Evolutionary conservation across 768 basidiomycete species (phyloP).

Genomic region (Phlebiopsis flavidoalba): DNA sequence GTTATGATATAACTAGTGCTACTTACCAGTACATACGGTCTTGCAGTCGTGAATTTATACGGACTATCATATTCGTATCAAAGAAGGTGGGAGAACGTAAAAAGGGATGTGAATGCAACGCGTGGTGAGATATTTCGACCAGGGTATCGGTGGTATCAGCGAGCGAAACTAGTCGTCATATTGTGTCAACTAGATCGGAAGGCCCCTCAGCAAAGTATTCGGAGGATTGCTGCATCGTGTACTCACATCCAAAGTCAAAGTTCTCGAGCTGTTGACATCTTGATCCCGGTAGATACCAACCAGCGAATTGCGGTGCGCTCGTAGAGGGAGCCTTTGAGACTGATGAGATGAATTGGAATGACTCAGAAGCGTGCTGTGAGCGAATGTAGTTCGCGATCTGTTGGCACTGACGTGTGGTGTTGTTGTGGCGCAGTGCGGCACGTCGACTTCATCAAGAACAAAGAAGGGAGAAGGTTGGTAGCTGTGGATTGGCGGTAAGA

Average conservation of each 20-base stretch:
- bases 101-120: neutral
- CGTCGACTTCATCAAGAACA: constrained; percentile 97
- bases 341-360: constrained; percentile 96
- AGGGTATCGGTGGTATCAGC: neutral
- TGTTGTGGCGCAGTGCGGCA: constrained; percentile 97
- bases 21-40: constrained; percentile 3
- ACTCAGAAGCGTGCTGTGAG: constrained; percentile 68
- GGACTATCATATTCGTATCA: neutral
- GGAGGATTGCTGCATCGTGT: neutral
- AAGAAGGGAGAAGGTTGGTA: constrained; percentile 98
- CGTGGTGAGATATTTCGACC: neutral
- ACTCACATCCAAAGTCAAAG: constrained; percentile 85
- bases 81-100: neutral
- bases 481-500: constrained; percentile 96
- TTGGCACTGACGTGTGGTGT: constrained; percentile 98
- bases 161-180: constrained; percentile 42
- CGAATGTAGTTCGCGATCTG: constrained; percentile 92
- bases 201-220: neutral
- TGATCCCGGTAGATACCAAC: constrained; percentile 96
- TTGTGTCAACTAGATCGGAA: constrained; percentile 45
- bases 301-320: constrained; percentile 84
- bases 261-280: constrained; percentile 87
- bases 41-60: neutral
- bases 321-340: constrained; percentile 89
- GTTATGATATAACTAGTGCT: constrained; percentile 6